These are phyloP conservation scores for Scheffersomyces stambukii DNA, from an alignment of 1,139 yeast species.

Conservation along the genomic window DNA sequence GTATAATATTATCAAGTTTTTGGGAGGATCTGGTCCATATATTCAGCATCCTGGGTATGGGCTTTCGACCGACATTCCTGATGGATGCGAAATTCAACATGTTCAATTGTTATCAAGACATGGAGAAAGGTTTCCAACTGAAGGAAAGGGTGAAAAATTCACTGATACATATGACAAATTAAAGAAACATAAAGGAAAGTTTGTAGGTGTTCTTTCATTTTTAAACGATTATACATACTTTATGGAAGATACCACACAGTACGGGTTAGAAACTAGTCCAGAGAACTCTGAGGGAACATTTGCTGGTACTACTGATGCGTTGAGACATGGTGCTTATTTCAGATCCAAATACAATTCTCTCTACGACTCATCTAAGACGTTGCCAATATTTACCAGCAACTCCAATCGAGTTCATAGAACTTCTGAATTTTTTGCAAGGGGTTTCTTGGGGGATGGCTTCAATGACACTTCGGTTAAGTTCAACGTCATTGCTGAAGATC, in stretches of 20 bases:
- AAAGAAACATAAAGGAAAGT: slow-evolving; percentile 15
- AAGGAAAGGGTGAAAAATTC: slow-evolving; percentile 16
- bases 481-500: slow-evolving; percentile 18
- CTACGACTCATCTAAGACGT: slow-evolving; percentile 11
- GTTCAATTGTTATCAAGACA: slow-evolving; percentile 59
- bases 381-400: slow-evolving; percentile 26
- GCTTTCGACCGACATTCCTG: slow-evolving; percentile 41
- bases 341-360: slow-evolving; percentile 22
- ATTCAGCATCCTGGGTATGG: slow-evolving; percentile 38
- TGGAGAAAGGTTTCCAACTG: slow-evolving; percentile 60
- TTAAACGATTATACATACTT: slow-evolving; percentile 25
- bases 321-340: slow-evolving; percentile 26
- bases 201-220: slow-evolving; percentile 21
- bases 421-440: slow-evolving; percentile 22
- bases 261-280: slow-evolving; percentile 22
- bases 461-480: slow-evolving; percentile 12
- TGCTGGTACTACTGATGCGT: slow-evolving; percentile 23
- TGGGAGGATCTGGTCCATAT: slow-evolving; percentile 44
- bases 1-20: slow-evolving; percentile 33
- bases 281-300: slow-evolving; percentile 18
- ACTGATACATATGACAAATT: slow-evolving; percentile 17
- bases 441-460: slow-evolving; percentile 21
- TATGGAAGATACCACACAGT: slow-evolving; percentile 15
- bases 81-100: slow-evolving; percentile 50
- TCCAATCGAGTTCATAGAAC: slow-evolving; percentile 22